Percentiles rank a stretch among this genome's conserved stretches.
Evolutionary conservation across 441 rosid genomes (phyloP).

Genomic region (Bruguiera hainesii): DNA sequence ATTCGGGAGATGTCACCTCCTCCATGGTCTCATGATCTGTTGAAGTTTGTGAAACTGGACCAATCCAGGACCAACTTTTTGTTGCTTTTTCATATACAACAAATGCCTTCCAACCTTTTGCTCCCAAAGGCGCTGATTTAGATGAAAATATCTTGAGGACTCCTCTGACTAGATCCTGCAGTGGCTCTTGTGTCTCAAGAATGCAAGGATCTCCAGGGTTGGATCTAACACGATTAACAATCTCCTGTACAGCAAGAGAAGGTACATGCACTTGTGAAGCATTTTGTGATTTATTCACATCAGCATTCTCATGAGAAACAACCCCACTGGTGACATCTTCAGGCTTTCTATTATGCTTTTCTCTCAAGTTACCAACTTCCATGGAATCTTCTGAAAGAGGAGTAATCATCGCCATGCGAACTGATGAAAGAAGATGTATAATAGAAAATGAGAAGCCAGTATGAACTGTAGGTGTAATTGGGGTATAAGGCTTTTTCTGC

Average conservation of each 20-base stretch:
- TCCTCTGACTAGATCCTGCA: conserved; percentile 94
- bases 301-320: conserved; percentile 42
- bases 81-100: conserved; percentile 71
- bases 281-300: conserved; percentile 39
- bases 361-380: conserved; percentile 48
- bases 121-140: conserved; percentile 96
- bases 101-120: conserved; percentile 95
- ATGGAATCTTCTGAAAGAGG: conserved; percentile 60
- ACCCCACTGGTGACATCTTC: conserved; percentile 50
- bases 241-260: conserved; percentile 79
- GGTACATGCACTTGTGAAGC: conserved; percentile 48
- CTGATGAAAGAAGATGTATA: conserved; percentile 95
- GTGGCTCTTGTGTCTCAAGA: conserved; percentile 94
- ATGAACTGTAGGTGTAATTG: conserved; percentile 93
- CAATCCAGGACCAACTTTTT: conserved; percentile 95
- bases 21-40: conserved; percentile 67
- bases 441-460: conserved; percentile 94
- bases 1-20: conserved; percentile 96
- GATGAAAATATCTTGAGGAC: conserved; percentile 87
- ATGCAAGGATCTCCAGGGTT: conserved; percentile 97
- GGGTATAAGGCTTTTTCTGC: conserved; percentile 77
- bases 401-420: conserved; percentile 82
- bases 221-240: conserved; percentile 78
- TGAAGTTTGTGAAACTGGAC: conserved; percentile 55
- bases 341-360: conserved; percentile 43